A percentile compares a stretch with the other conserved stretches of the same genome.
phyloP scores from a whole-genome alignment of 2,329 filamentous ascomycete genomes.

The Mycosphaerella arachidis region DNA sequence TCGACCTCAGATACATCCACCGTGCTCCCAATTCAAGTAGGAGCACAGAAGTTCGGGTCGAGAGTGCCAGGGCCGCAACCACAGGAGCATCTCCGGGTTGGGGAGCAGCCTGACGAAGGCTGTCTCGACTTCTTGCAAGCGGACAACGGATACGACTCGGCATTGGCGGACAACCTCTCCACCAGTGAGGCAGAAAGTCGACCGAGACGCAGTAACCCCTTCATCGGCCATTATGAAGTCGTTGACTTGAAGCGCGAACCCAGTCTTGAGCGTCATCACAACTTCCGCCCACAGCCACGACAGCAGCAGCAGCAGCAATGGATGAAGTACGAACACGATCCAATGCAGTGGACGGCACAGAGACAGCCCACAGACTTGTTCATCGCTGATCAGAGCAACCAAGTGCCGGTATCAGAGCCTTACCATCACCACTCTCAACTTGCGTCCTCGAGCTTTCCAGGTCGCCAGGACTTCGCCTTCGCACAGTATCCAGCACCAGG shows the following conservation, averaged over 20 bases:
- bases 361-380: neutral
- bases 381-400: neutral
- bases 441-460: constrained; percentile 9
- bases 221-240: neutral
- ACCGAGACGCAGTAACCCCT: neutral
- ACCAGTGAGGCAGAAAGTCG: neutral
- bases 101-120: neutral
- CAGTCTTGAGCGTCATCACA: neutral
- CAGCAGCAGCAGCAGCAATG: neutral
- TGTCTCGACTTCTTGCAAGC: neutral
- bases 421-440: neutral
- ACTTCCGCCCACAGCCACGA: neutral
- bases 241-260: constrained; percentile 1
- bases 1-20: constrained; percentile 2
- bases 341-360: neutral
- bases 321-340: neutral
- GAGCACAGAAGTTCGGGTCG: neutral
- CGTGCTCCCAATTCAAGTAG: neutral
- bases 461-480: constrained; percentile 14
- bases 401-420: neutral
- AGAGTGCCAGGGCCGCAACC: too few species aligned
- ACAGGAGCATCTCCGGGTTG: neutral
- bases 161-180: neutral
- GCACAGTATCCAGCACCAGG: constrained; percentile 9
- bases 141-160: neutral